A percentile compares a stretch with the other conserved stretches of the same genome.
Evolutionary conservation across 192 early-diverging fungal species (phyloP).

Genomic region (Powellomyces hirtus): DNA sequence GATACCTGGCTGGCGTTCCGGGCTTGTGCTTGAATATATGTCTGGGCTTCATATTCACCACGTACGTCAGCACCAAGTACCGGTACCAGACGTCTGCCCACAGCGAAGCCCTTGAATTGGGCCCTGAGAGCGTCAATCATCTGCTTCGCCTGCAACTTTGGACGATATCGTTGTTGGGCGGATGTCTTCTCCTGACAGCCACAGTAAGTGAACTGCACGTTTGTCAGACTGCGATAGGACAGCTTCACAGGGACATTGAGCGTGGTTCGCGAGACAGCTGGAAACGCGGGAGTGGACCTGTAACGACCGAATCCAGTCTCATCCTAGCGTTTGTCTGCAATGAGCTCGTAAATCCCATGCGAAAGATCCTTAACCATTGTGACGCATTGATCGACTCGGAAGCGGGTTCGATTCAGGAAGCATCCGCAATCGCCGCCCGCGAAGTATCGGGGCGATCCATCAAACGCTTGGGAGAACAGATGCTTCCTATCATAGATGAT

Average conservation of each 20-base stretch:
- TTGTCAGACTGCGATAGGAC: background rate
- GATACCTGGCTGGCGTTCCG: background rate
- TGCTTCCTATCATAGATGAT: conserved; percentile 3
- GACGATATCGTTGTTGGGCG: background rate
- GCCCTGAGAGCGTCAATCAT: background rate
- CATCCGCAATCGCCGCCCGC: background rate
- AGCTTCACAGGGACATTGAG: background rate
- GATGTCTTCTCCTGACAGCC: background rate
- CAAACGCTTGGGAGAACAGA: background rate
- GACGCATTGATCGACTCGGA: background rate
- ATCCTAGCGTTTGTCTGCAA: conserved; percentile 19
- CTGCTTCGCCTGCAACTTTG: conserved; percentile 5
- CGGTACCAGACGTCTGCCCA: background rate
- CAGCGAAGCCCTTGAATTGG: background rate
- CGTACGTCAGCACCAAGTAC: background rate
- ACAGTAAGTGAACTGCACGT: background rate
- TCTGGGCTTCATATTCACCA: background rate
- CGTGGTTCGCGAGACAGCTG: background rate
- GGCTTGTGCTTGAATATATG: background rate
- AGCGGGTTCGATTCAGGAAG: background rate
- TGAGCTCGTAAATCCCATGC: conserved; percentile 1
- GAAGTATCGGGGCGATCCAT: background rate
- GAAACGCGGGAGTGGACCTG: background rate
- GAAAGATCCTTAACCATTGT: background rate
- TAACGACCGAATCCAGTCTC: background rate